Conservation (phyloP, 345 rosid genomes). For the Stellera chamaejasme region DNA sequence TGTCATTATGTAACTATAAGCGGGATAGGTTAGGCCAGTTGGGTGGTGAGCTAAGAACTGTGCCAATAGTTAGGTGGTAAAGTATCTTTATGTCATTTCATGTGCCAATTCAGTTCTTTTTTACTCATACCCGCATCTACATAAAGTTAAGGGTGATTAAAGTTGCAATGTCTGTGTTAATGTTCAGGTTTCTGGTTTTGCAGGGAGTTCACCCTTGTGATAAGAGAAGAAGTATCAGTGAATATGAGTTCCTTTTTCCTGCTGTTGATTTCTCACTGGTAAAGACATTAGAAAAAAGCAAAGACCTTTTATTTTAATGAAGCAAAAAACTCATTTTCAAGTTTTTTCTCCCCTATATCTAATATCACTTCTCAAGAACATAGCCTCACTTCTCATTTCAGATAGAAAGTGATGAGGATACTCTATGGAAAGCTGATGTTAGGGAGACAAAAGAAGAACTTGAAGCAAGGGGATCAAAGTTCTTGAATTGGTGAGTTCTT, state of each 20-base stretch:
- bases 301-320: slow-evolving; percentile 8
- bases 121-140: too few species aligned
- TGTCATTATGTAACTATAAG: too few species aligned
- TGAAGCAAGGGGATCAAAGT: slow-evolving; percentile 65
- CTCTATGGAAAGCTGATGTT: slow-evolving; percentile 68
- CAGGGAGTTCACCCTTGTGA: slow-evolving; percentile 98
- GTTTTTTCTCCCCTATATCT: too few species aligned
- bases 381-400: slow-evolving; percentile 25
- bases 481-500: slow-evolving; percentile 60
- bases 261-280: slow-evolving; percentile 91
- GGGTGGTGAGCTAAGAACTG: too few species aligned
- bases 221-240: slow-evolving; percentile 61
- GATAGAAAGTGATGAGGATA: slow-evolving; percentile 77
- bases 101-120: too few species aligned
- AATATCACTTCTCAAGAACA: not conserved
- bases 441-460: slow-evolving; percentile 82
- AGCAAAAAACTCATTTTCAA: too few species aligned
- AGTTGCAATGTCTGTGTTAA: too few species aligned
- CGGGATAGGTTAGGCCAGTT: too few species aligned
- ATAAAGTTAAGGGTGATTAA: too few species aligned
- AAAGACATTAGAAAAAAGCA: slow-evolving; percentile 33
- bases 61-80: too few species aligned
- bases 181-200: slow-evolving; percentile 3
- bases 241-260: slow-evolving; percentile 81
- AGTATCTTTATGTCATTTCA: too few species aligned